A percentile compares a stretch with the other conserved stretches of the same genome.
These are phyloP conservation scores for Stentor roeselii DNA, from an alignment of 73 alveolate genomes.

Conservation along the genomic window DNA sequence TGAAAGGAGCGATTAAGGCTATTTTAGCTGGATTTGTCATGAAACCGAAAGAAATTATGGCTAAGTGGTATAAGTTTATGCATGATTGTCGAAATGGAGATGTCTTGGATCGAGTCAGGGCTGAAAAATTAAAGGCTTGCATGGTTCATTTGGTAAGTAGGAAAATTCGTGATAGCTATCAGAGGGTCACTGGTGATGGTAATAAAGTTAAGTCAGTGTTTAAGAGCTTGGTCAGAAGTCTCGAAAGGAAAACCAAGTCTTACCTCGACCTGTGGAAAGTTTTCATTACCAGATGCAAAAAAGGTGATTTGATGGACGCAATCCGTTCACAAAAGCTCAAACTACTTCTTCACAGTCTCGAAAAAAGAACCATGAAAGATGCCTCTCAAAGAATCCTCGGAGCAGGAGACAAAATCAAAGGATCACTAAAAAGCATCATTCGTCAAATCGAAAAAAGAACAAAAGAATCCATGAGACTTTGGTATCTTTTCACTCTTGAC, in stretches of 20 bases:
- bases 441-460: background rate
- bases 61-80: background rate
- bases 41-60: background rate
- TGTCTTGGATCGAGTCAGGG: background rate
- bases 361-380: background rate
- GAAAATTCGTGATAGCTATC: background rate
- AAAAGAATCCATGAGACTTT: background rate
- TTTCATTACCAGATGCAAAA: background rate
- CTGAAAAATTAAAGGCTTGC: background rate
- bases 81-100: background rate
- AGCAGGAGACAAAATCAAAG: background rate
- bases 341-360: background rate
- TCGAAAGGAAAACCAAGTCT: background rate
- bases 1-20: background rate
- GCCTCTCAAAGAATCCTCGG: background rate
- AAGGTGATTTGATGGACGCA: conserved; percentile 9
- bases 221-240: background rate
- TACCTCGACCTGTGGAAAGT: background rate
- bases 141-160: background rate
- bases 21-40: background rate
- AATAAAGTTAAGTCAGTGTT: background rate
- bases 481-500: background rate
- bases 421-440: background rate
- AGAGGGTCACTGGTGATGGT: background rate
- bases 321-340: background rate